Evolutionary conservation across 345 rosid genomes (phyloP).

Genomic region (Dovyalis caffra): DNA sequence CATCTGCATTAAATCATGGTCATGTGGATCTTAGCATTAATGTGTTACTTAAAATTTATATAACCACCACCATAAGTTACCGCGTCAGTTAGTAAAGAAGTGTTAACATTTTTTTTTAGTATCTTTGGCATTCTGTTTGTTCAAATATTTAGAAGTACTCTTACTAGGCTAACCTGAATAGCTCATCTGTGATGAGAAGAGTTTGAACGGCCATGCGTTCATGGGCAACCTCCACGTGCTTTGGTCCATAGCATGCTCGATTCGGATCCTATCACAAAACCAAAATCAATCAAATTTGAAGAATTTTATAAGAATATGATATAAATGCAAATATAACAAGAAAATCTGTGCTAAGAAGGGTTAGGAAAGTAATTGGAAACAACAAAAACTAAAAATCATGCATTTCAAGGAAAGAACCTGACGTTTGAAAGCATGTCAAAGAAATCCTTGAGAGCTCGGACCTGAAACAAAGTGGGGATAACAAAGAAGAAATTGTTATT

Average conservation of each 20-base stretch:
- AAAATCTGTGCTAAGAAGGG: too few relatives aligned
- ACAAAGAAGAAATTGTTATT: not conserved
- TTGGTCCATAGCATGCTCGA: slow-evolving; percentile 97
- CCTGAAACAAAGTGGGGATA: slow-evolving; percentile 42
- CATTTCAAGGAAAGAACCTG: slow-evolving; percentile 40
- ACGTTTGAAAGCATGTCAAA: slow-evolving; percentile 91
- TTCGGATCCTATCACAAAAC: slow-evolving; percentile 51
- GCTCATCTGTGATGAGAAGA: slow-evolving; percentile 87
- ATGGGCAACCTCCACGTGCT: slow-evolving; percentile 96
- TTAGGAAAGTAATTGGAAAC: not conserved
- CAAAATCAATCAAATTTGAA: not conserved
- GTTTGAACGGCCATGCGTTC: slow-evolving; percentile 95
- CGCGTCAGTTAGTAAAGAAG: too few relatives aligned
- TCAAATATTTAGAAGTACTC: not conserved
- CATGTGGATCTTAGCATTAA: too few relatives aligned
- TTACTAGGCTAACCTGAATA: slow-evolving; percentile 64
- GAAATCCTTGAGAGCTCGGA: slow-evolving; percentile 83
- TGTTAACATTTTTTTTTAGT: too few relatives aligned
- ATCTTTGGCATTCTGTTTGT: too few relatives aligned
- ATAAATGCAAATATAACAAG: not conserved
- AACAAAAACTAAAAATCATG: not conserved
- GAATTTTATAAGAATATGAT: not conserved
- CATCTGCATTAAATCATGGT: too few relatives aligned
- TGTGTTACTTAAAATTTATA: too few relatives aligned
- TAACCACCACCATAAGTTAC: too few relatives aligned